Evolutionary conservation across 306 rosid species (phyloP).

Genomic region (Gynostemma pentaphyllum): DNA sequence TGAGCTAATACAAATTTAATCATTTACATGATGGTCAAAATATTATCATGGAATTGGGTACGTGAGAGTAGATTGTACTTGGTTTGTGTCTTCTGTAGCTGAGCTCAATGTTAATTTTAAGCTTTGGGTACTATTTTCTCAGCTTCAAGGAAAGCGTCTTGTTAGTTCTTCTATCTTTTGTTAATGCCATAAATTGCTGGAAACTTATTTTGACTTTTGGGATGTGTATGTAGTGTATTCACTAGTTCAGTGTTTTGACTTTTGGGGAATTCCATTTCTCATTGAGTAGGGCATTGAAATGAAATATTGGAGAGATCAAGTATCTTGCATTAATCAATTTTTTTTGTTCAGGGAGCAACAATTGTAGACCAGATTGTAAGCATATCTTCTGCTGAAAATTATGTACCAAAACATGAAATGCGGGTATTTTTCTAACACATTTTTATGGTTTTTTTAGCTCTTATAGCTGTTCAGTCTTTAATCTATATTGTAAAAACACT

Average conservation of each 20-base stretch:
- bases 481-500: conserved; percentile 13
- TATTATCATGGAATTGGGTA: background rate
- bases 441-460: background rate
- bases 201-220: background rate
- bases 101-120: background rate
- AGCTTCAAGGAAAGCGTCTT: too few relatives aligned
- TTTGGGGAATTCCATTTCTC: background rate
- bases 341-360: conserved; percentile 70
- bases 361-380: conserved; percentile 75
- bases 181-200: background rate
- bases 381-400: conserved; percentile 60
- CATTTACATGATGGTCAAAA: background rate
- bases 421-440: conserved; percentile 22
- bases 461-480: background rate
- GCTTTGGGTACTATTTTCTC: too few relatives aligned
- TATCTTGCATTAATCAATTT: background rate
- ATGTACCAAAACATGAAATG: conserved; percentile 40
- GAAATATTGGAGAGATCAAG: conserved; percentile 6
- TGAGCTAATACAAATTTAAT: too few relatives aligned
- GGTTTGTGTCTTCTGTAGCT: background rate
- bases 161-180: background rate
- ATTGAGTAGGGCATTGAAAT: background rate
- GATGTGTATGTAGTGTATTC: background rate
- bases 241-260: background rate
- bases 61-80: background rate